Percentiles rank a stretch among this genome's conserved stretches.
Evolutionary conservation across 768 basidiomycete species (phyloP).

Genomic region (Leccinellum luteum): DNA sequence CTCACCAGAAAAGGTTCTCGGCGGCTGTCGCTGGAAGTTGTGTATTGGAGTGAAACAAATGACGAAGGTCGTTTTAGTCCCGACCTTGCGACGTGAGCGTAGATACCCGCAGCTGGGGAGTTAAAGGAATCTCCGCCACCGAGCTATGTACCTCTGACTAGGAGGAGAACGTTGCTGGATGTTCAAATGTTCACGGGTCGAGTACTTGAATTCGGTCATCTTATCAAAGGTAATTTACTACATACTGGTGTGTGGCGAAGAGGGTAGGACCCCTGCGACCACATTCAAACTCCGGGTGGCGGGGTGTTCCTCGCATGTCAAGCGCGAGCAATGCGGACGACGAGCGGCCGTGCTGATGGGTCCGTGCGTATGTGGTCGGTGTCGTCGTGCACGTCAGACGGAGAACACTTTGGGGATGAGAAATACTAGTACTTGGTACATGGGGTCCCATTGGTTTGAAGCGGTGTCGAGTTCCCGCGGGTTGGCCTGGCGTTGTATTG

Average conservation of each 20-base stretch:
- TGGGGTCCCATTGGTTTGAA: slow-evolving; percentile 24
- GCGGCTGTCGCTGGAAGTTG: neutral
- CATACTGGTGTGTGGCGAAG: neutral
- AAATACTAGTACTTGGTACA: neutral
- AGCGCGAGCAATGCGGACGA: neutral
- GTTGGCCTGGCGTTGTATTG: slow-evolving; percentile 17
- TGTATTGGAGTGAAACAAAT: neutral
- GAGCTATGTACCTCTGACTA: no score
- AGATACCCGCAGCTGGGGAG: no score
- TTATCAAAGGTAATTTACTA: no score
- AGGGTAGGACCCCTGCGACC: slow-evolving; percentile 26
- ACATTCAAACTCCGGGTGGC: slow-evolving; percentile 32
- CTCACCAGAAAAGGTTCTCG: neutral
- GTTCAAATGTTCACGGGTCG: no score
- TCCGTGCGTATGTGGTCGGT: neutral
- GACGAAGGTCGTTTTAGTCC: neutral
- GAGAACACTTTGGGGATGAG: neutral
- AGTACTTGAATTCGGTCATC: no score
- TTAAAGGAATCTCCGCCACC: neutral
- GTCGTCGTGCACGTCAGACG: slow-evolving; percentile 2
- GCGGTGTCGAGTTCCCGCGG: slow-evolving; percentile 34
- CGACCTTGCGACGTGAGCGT: no score
- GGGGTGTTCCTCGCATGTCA: neutral
- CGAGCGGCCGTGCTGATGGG: neutral
- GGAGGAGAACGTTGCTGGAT: no score